These are phyloP conservation scores for Moricandia moricandioides DNA, from an alignment of 345 rosid genomes.

Conservation along the genomic window DNA sequence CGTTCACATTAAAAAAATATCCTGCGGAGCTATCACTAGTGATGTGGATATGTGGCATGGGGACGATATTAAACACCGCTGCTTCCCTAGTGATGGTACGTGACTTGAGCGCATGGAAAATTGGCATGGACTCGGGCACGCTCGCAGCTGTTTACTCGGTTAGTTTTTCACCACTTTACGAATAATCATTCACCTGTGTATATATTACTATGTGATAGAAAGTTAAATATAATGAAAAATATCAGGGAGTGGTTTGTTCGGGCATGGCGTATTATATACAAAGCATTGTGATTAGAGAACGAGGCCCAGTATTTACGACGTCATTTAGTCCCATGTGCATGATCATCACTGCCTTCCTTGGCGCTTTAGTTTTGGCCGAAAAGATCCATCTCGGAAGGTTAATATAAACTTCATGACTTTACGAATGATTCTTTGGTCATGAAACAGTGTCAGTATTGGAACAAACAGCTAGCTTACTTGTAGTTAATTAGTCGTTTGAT, in stretches of 20 bases:
- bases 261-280: slow-evolving; percentile 84
- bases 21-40: slow-evolving; percentile 94
- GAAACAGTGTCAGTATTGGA: background rate
- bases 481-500: background rate
- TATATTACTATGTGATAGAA: background rate
- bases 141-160: slow-evolving; percentile 84
- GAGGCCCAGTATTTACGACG: slow-evolving; percentile 84
- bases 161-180: slow-evolving; percentile 18
- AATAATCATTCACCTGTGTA: background rate
- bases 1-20: slow-evolving; percentile 69
- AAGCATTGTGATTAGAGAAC: slow-evolving; percentile 57
- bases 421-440: background rate
- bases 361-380: slow-evolving; percentile 65
- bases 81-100: slow-evolving; percentile 65
- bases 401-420: background rate
- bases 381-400: slow-evolving; percentile 81
- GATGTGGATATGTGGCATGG: slow-evolving; percentile 67
- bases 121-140: slow-evolving; percentile 73
- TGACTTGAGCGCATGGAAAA: slow-evolving; percentile 64
- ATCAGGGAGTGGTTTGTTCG: slow-evolving; percentile 90
- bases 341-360: slow-evolving; percentile 77
- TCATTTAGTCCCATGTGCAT: slow-evolving; percentile 83
- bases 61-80: slow-evolving; percentile 53
- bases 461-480: background rate
- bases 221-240: background rate